phyloP scores from a whole-genome alignment of 768 basidiomycete genomes.

The Podaxis pistillaris region DNA sequence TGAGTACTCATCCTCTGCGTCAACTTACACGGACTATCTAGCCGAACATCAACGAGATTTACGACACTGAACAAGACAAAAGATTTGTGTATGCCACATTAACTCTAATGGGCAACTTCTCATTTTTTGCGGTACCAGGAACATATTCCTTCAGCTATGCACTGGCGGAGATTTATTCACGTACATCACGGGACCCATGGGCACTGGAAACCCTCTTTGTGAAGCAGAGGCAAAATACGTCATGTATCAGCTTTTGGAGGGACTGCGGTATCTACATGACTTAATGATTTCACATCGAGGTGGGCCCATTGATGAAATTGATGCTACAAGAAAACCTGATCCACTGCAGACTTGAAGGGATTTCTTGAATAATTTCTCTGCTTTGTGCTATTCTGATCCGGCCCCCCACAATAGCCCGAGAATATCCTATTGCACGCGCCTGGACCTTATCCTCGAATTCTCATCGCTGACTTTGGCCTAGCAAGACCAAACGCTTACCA shows the following conservation, averaged over 20 bases:
- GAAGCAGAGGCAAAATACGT: constrained; percentile 86
- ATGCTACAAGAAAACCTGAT: neutral
- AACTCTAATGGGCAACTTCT: neutral
- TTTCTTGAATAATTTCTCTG: neutral
- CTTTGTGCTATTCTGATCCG: neutral
- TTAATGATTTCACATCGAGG: constrained; percentile 79
- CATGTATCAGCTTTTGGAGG: constrained; percentile 76
- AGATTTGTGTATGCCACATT: constrained; percentile 50
- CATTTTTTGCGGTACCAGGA: constrained; percentile 34
- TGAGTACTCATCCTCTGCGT: neutral
- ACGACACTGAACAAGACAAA: constrained; percentile 61
- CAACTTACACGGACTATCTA: constrained; percentile 24
- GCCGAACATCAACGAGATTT: constrained; percentile 83
- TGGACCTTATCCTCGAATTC: constrained; percentile 82
- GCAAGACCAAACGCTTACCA: constrained; percentile 77
- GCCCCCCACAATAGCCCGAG: constrained; percentile 57
- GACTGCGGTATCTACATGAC: constrained; percentile 68
- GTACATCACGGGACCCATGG: constrained; percentile 66
- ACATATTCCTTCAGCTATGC: constrained; percentile 83
- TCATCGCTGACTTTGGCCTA: constrained; percentile 86
- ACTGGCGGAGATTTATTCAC: constrained; percentile 89
- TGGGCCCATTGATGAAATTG: constrained; percentile 26
- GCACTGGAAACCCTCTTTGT: constrained; percentile 49
- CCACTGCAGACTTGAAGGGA: constrained; percentile 61
- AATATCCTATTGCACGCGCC: constrained; percentile 77